phyloP scores from a whole-genome alignment of 2,329 filamentous ascomycete species.

The Chalaropsis ovoidea region DNA sequence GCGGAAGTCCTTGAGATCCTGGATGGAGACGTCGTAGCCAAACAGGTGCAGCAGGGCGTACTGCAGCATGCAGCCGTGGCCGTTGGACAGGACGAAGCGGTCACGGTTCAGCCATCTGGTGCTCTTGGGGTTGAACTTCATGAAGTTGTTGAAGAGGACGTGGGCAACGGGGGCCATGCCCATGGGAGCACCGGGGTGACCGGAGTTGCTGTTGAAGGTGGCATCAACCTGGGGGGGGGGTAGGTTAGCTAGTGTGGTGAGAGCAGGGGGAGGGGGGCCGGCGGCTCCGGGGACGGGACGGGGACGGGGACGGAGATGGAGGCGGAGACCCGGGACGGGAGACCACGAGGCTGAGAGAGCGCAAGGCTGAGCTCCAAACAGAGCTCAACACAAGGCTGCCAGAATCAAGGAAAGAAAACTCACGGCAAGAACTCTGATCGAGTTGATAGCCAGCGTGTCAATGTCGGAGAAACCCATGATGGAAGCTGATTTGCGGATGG shows the following conservation, averaged over 20 bases:
- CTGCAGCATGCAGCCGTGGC: constrained; percentile 98
- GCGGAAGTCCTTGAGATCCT: constrained; percentile 94
- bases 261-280: constrained; percentile 20
- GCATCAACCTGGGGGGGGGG: constrained; percentile 71
- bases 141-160: constrained; percentile 97
- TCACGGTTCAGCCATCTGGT: constrained; percentile 94
- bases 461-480: constrained; percentile 81
- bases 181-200: constrained; percentile 97
- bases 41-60: constrained; percentile 96
- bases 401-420: constrained; percentile 38
- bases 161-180: constrained; percentile 89
- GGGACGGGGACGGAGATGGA: constrained; percentile 26
- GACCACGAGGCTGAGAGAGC: constrained; percentile 26
- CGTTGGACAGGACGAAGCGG: constrained; percentile 97
- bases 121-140: constrained; percentile 99
- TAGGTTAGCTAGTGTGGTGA: constrained; percentile 27
- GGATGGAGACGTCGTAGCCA: constrained; percentile 74
- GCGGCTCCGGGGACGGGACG: no score
- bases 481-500: constrained; percentile 31
- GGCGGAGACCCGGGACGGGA: no score
- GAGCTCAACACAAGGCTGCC: constrained; percentile 22
- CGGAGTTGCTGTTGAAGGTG: constrained; percentile 88
- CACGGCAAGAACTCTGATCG: constrained; percentile 93
- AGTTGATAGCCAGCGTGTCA: constrained; percentile 92
- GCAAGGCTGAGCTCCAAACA: constrained; percentile 31